Evolutionary conservation across 2,329 filamentous ascomycete genomes (phyloP).

Genomic region (Parascedosporium putredinis): DNA sequence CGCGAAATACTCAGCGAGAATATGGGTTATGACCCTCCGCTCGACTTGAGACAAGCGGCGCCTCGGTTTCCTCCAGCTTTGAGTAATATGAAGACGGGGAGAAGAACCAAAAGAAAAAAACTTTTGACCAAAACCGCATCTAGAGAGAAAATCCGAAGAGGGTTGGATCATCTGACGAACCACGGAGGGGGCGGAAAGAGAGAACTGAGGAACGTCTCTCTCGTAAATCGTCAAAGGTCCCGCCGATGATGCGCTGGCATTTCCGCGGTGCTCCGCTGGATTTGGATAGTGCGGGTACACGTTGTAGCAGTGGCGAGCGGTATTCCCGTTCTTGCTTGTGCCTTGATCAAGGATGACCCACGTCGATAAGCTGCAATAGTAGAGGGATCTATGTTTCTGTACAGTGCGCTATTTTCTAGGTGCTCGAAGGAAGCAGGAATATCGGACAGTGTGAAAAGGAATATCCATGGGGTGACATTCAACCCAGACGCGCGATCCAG

Average conservation of each 20-base stretch:
- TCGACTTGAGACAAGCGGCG: too few species aligned
- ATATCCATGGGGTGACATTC: not conserved
- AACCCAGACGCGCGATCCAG: not conserved
- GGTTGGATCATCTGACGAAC: too few species aligned
- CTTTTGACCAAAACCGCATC: too few species aligned
- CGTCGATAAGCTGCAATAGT: not conserved
- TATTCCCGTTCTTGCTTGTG: not conserved
- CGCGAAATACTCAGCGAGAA: too few species aligned
- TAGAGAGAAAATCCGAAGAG: too few species aligned
- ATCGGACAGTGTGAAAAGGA: not conserved
- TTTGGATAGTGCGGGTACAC: not conserved
- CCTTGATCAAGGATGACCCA: not conserved
- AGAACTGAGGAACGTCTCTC: not conserved
- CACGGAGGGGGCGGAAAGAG: too few species aligned
- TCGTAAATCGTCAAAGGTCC: not conserved
- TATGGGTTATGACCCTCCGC: too few species aligned
- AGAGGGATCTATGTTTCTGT: not conserved
- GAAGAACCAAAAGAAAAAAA: too few species aligned
- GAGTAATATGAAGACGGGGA: too few species aligned
- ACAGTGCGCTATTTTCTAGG: not conserved
- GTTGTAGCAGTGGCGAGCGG: not conserved
- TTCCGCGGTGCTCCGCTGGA: not conserved
- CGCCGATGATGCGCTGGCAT: not conserved
- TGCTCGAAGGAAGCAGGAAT: not conserved
- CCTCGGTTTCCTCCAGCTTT: too few species aligned